A percentile compares a stretch with the other conserved stretches of the same genome.
Conservation (phyloP, 495 filamentous ascomycete species). For the Penicillium bovifimosum region DNA sequence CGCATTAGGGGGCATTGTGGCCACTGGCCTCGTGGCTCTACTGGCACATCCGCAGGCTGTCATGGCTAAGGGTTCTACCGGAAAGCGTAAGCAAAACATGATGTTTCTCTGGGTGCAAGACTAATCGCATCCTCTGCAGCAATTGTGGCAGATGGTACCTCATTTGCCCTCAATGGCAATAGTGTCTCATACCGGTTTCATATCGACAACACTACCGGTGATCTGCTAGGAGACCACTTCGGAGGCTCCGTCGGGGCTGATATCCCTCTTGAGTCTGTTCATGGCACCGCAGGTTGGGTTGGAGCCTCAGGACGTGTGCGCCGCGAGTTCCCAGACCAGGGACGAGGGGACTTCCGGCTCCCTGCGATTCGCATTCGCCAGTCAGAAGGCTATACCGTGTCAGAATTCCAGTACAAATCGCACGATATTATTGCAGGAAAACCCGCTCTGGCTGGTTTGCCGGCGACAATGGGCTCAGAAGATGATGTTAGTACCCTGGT, state of each 20-base stretch:
- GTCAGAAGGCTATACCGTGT: constrained; percentile 45
- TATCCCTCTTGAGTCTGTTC: constrained; percentile 37
- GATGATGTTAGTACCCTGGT: constrained; percentile 47
- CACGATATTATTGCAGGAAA: constrained; percentile 42
- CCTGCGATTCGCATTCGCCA: constrained; percentile 51
- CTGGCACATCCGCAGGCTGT: not conserved
- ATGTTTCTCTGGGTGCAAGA: not conserved
- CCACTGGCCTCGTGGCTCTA: constrained; percentile 3
- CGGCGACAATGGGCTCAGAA: constrained; percentile 44
- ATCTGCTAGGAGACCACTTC: constrained; percentile 49
- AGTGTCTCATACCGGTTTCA: constrained; percentile 51
- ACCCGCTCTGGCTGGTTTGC: constrained; percentile 41
- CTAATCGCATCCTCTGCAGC: constrained; percentile 14
- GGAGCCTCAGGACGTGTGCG: constrained; percentile 40
- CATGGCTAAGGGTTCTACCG: not conserved
- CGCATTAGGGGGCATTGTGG: not conserved
- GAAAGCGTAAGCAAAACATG: not conserved
- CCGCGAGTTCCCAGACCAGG: constrained; percentile 52
- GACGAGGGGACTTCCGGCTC: constrained; percentile 48
- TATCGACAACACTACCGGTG: constrained; percentile 44
- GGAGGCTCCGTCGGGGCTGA: constrained; percentile 31
- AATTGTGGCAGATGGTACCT: constrained; percentile 40
- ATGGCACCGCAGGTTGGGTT: constrained; percentile 42
- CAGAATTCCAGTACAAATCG: constrained; percentile 43
- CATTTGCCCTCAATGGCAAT: constrained; percentile 45